Evolutionary conservation across 129 eudicot species (phyloP), one percentile per base, ranked within the genome.

Genomic region (Chrysanthemum lavandulifolium): DNA sequence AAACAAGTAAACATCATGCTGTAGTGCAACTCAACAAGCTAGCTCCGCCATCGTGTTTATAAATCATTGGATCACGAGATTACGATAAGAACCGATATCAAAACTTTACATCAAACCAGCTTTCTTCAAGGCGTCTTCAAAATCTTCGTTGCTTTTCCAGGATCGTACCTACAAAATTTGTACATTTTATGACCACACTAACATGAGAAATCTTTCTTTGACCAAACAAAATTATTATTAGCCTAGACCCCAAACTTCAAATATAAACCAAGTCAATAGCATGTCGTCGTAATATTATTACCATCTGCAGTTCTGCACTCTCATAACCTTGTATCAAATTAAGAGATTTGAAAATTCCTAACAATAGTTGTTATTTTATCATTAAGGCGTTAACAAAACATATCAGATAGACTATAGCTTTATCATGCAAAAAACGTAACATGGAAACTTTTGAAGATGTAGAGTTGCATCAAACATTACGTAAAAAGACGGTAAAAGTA

Each of bases 81-180:
- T 49, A 7, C 51, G n/a, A 27, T 13, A 25, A 25, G 18, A 14
- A 53, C 15, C 75, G 0, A 3, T 56, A 12, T 60, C 54, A 19
- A 61, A 52, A 13, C 47, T 75, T 68, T 67, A 86, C 59, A 88
- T 61, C 69, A 91, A 76, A 14, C 91, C 91, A 15, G 97, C 97
- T 43, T 81, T 81, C 75, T 81, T 80, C 21, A 91, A 80, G 10
- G 97, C 93, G 40, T 73, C 84, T 79, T 71, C 80, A 73, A 91
- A 91, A 55, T 83, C 89, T 19, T 83, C 71, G 5, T 83, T 84
- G 27, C 84, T 81, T 21, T 75, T 60, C 90, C 90, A 88, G 0
- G 89, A 84, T 12, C 82, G 66, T 65, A 91, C 96, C 97, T 91
- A 80, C 76, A 83, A n/a, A 11, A 74, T 15, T 56, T 13, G 10